Evolutionary conservation across 139 green algal genomes (phyloP), one percentile per base, ranked within the genome.

Genomic region (Zygnema circumcarinatum): DNA sequence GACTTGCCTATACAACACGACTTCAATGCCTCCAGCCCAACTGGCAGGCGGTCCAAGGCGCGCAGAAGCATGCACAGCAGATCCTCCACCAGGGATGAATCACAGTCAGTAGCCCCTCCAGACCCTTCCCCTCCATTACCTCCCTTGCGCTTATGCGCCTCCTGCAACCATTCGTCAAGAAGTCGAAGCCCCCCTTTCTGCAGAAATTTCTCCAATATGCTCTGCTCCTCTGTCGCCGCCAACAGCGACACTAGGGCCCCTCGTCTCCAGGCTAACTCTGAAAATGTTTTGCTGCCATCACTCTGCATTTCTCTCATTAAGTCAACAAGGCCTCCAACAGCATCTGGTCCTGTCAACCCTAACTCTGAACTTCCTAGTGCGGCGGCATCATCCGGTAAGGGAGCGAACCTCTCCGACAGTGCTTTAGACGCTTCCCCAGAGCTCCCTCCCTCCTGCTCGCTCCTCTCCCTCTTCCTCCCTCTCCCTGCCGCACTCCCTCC

Each of bases 101-200:
- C 74, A 32, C 42, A n/a, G 33, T 47, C 31, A 21, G 33, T 35
- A 33, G 31, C 16, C 11, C 69, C 69, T 67, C 33, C 75, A 32
- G 11, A 38, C 41, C 32, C 78, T 35, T 38, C 80, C 32, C 31
- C 80, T 32, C 76, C 36, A 36, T 35, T 42, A 62, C 36, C 68
- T 33, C n/a, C n/a, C 35, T 84, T 69, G 21, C 38, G 35, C 36
- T 79, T 69, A 36, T 86, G 80, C 1, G 52, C 22, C 33, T 84
- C 80, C 80, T 86, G 80, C 25, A 86, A n/a, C 80, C 80, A 86
- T 79, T 40, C 80, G 31, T 86, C 80, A 25, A 86, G 80, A n/a
- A 52, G 36, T 52, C 42, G 42, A n/a, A 86, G 80, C 22, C 80
- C 80, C 1, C 80, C 80, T 47, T 86, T 81, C 31, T 29, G 36